Conservation (phyloP, 805 yeast species). For the Candida golubevii region DNA sequence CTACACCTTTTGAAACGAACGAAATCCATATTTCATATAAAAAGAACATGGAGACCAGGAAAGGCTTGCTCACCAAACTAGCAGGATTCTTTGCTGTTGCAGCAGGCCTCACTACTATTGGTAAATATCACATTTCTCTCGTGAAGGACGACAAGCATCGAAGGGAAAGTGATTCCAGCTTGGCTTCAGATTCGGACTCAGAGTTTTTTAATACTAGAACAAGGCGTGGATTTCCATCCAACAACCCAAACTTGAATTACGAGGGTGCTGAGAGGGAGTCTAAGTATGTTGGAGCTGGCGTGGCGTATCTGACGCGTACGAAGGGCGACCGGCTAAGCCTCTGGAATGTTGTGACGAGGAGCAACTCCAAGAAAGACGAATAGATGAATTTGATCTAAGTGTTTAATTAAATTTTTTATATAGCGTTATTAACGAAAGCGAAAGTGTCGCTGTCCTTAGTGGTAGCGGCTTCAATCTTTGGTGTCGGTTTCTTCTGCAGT, state of each 20-base stretch:
- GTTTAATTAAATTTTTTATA: background rate
- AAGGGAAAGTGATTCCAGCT: slow-evolving; percentile 33
- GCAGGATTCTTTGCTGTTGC: slow-evolving; percentile 31
- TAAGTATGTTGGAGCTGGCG: slow-evolving; percentile 66
- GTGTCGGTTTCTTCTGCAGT: too few relatives aligned
- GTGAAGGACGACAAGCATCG: slow-evolving; percentile 33
- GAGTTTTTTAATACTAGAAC: slow-evolving; percentile 28
- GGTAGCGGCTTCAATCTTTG: too few relatives aligned
- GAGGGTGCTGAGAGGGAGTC: slow-evolving; percentile 46
- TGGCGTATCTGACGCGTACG: slow-evolving; percentile 52
- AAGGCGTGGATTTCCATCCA: slow-evolving; percentile 53
- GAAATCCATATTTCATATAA: too few relatives aligned
- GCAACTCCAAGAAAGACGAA: slow-evolving; percentile 7
- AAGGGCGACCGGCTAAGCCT: slow-evolving; percentile 50
- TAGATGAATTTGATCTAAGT: background rate
- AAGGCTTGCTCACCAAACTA: slow-evolving; percentile 32
- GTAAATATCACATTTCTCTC: slow-evolving; percentile 33
- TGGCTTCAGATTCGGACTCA: slow-evolving; percentile 25
- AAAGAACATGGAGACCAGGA: slow-evolving; percentile 31
- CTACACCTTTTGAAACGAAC: too few relatives aligned
- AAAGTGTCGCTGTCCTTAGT: too few relatives aligned
- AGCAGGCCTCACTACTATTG: slow-evolving; percentile 27
- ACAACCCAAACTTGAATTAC: slow-evolving; percentile 28
- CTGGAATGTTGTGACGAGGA: slow-evolving; percentile 18
- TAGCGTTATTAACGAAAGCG: background rate